A percentile compares a stretch with the other conserved stretches of the same genome.
phyloP scores from a whole-genome alignment of 2,329 filamentous ascomycete species.

The Hypoxylon sp. region DNA sequence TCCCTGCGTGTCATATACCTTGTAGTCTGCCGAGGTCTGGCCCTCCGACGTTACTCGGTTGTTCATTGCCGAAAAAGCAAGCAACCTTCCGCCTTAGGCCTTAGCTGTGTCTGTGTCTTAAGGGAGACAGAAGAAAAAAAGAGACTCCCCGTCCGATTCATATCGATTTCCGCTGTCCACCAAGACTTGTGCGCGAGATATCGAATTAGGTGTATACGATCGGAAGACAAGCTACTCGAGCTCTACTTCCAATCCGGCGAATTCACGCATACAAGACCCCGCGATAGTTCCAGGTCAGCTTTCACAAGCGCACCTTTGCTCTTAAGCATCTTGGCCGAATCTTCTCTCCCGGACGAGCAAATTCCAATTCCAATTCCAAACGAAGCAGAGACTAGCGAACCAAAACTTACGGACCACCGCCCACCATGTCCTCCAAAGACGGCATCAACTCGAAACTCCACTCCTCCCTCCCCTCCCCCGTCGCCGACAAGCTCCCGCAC shows the following conservation, averaged over 20 bases:
- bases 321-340: not conserved
- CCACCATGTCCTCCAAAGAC: constrained; percentile 45
- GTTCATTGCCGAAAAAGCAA: constrained; percentile 32
- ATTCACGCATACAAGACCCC: not conserved
- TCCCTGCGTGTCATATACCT: not conserved
- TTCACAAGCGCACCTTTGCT: not conserved
- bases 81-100: not conserved
- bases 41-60: constrained; percentile 36
- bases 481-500: constrained; percentile 57
- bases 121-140: not conserved
- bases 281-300: not conserved
- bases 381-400: not conserved
- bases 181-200: not conserved
- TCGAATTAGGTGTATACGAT: not conserved
- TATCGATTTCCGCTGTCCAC: not conserved
- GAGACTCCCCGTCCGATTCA: not conserved
- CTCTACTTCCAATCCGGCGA: not conserved
- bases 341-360: not conserved
- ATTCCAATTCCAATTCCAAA: not conserved
- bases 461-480: constrained; percentile 49
- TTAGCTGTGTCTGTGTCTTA: not conserved
- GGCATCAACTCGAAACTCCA: constrained; percentile 52
- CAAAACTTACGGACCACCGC: constrained; percentile 18
- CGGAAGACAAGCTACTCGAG: not conserved
- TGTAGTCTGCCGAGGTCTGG: constrained; percentile 33